Evolutionary conservation across 352 stramenopile species (phyloP), one percentile per base, ranked within the genome.

Genomic region (Pythium sp.): DNA sequence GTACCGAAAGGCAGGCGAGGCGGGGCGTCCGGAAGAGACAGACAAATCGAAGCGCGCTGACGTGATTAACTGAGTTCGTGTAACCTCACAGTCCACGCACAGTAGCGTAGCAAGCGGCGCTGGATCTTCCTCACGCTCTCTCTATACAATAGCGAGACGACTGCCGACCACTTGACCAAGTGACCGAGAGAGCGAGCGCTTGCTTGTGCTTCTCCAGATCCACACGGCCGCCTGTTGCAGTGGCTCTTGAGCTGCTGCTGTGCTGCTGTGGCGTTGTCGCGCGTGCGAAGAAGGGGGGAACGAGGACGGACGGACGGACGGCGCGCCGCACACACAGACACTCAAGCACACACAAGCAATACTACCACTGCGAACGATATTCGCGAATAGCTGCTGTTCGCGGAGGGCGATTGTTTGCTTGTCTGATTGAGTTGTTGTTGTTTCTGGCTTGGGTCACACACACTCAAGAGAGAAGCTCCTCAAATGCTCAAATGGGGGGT

Each of bases 121-220:
- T 60, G 55, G 55, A 60, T 60, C 55, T 60, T 60, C 32, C 49
- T 57, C 51, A n/a, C 36, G 2, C 24, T 58, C 54, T 58, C 53
- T 58, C 53, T 58, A 58, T 58, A 58, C 53, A 36, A 11, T 22
- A 24, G 14, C 22, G 38, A 56, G 49, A 56, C 49, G n/a, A 20
- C 8, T 15, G 22, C 11, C 22, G 9, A 56, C n/a, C 11, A 30
- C 51, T 20, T 32, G 49, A 7, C 20, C 15, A n/a, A n/a, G n/a
- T n/a, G 20, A 15, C 47, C 5, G 28, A 28, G 30, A 41, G 28
- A 43, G 55, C 55, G 30, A 41, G 28, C 28, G 30, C 55, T 46
- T 5, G 22, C 51, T 57, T n/a, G 43, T 5, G 14, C 41, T 51
- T 51, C 43, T 51, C 43, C 43, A 51, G 43, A 51, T 51, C 43